Conservation (phyloP, 495 filamentous ascomycete species). For the Annulohypoxylon nitens region DNA sequence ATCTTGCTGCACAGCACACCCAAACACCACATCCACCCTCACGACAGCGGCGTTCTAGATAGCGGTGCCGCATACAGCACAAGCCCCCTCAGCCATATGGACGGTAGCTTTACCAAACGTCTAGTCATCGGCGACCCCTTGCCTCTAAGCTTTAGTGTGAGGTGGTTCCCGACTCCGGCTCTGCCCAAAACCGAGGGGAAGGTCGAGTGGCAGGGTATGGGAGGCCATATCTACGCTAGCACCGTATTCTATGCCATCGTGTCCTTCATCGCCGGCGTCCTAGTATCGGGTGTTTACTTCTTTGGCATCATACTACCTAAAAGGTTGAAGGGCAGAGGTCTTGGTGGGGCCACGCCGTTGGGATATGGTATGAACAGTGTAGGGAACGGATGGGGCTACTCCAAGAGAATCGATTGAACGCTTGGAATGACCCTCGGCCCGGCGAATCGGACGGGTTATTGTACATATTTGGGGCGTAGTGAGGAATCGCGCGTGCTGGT, state of each 20-base stretch:
- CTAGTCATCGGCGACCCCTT: conserved; percentile 90
- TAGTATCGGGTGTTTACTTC: conserved; percentile 71
- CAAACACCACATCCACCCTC: conserved; percentile 65
- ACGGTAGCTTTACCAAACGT: conserved; percentile 64
- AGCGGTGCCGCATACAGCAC: conserved; percentile 88
- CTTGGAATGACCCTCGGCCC: not conserved
- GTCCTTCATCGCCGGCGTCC: conserved; percentile 67
- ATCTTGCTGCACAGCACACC: conserved; percentile 82
- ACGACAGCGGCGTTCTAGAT: conserved; percentile 79
- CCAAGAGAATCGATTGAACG: conserved; percentile 59
- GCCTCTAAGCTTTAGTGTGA: conserved; percentile 81
- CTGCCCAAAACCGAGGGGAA: conserved; percentile 69
- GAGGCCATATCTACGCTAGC: conserved; percentile 74
- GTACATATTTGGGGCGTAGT: conserved; percentile 34
- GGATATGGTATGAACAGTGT: conserved; percentile 62
- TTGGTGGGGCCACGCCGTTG: conserved; percentile 69
- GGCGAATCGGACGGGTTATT: conserved; percentile 4
- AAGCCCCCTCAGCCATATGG: conserved; percentile 74
- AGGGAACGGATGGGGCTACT: conserved; percentile 69
- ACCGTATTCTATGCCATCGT: conserved; percentile 74
- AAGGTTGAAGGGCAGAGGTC: conserved; percentile 59
- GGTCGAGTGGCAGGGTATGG: conserved; percentile 71
- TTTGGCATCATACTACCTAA: conserved; percentile 72
- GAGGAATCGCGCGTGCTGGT: conserved; percentile 14
- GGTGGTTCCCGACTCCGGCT: conserved; percentile 84